phyloP scores from a whole-genome alignment of 1,284 basidiomycete genomes.

The Austroboletus sp. region DNA sequence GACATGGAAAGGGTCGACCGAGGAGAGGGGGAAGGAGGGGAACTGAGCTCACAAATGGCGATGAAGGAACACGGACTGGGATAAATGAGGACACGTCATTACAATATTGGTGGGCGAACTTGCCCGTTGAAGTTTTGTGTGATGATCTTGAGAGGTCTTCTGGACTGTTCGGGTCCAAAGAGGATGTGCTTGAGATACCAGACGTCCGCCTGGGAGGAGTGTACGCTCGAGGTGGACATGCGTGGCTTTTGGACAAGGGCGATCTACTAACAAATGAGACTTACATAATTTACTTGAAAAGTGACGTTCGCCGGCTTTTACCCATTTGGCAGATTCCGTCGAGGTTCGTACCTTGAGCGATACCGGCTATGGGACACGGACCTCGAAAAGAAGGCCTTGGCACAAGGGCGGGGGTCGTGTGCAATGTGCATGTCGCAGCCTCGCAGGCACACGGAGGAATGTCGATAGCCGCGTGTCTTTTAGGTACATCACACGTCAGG shows the following conservation, averaged over 20 bases:
- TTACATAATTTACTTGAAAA: slow-evolving; percentile 3
- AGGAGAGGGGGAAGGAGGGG: background rate
- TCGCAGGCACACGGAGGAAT: background rate
- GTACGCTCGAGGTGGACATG: slow-evolving; percentile 21
- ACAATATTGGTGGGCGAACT: slow-evolving; percentile 21
- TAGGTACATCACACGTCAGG: background rate
- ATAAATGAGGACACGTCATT: background rate
- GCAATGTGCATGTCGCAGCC: too few relatives aligned
- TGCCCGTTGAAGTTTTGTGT: slow-evolving; percentile 79
- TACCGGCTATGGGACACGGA: background rate
- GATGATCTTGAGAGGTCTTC: slow-evolving; percentile 53
- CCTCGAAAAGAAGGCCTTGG: background rate
- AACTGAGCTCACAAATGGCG: slow-evolving; percentile 62
- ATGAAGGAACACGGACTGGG: slow-evolving; percentile 82
- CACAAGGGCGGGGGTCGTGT: background rate
- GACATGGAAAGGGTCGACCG: background rate
- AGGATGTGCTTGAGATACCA: slow-evolving; percentile 73
- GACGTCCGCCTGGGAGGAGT: slow-evolving; percentile 51
- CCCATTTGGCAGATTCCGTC: background rate
- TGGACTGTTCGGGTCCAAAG: slow-evolving; percentile 40
- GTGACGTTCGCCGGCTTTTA: background rate
- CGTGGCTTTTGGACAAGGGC: background rate
- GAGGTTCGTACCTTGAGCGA: background rate
- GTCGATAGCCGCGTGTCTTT: background rate
- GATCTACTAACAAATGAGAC: background rate